Conservation (phyloP, 2,329 filamentous ascomycete species). For the Didymella pomorum region DNA sequence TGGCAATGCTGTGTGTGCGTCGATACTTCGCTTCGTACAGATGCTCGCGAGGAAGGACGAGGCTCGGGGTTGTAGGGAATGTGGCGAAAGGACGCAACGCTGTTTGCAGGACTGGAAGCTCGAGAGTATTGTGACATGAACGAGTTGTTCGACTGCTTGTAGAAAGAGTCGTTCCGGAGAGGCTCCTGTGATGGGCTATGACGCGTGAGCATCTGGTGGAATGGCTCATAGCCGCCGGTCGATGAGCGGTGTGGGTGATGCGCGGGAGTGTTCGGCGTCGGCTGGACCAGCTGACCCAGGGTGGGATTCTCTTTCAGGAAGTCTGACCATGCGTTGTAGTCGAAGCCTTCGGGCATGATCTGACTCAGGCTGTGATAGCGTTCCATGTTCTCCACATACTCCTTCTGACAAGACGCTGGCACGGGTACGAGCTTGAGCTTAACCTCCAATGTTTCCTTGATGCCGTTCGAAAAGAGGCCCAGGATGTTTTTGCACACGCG, state of each 20-base stretch:
- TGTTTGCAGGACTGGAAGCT: constrained; percentile 56
- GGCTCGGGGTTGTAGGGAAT: constrained; percentile 45
- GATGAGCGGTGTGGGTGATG: constrained; percentile 32
- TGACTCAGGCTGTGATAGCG: constrained; percentile 67
- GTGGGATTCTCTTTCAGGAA: constrained; percentile 76
- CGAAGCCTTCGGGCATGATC: constrained; percentile 66
- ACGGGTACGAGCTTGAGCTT: constrained; percentile 86
- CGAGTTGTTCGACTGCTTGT: constrained; percentile 35
- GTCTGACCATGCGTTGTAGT: constrained; percentile 78
- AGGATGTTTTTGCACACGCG: constrained; percentile 87
- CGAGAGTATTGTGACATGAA: constrained; percentile 50
- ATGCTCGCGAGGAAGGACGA: constrained; percentile 51
- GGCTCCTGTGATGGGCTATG: constrained; percentile 39
- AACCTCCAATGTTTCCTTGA: constrained; percentile 90
- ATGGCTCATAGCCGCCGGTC: constrained; percentile 45
- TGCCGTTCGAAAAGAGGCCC: constrained; percentile 81
- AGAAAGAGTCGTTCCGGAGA: constrained; percentile 39
- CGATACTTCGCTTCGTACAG: constrained; percentile 44
- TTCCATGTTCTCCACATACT: constrained; percentile 68
- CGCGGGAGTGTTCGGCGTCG: constrained; percentile 27
- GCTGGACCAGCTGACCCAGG: constrained; percentile 45
- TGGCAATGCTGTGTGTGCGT: constrained; percentile 30
- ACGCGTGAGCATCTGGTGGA: constrained; percentile 50
- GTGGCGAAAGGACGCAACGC: constrained; percentile 49
- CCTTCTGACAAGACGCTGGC: constrained; percentile 67